Base-by-base conservation (phyloP, 225 moss, liverwort and hornwort genomes). In the Takakia lepidozioides region DNA sequence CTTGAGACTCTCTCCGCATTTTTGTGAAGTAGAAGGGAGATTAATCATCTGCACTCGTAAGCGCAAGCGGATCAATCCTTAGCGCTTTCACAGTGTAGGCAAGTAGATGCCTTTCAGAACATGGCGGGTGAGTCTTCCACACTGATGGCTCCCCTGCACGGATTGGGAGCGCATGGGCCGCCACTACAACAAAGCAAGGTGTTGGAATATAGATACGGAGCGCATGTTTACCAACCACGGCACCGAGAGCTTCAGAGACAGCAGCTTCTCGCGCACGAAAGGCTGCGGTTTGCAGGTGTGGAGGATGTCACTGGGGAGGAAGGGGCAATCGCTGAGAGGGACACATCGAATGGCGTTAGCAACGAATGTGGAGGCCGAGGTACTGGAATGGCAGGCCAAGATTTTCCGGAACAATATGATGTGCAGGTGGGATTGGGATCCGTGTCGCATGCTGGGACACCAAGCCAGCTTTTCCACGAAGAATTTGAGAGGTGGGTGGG, bases 51-150 rank as follows among this genome's bases (percentile, higher is more conserved):
- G n/a, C n/a, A n/a, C n/a, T n/a, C n/a, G n/a, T n/a, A n/a, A n/a
- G n/a, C n/a, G n/a, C n/a, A n/a, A n/a, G n/a, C n/a, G n/a, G n/a
- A n/a, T n/a, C n/a, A n/a, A n/a, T n/a, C n/a, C n/a, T n/a, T n/a
- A n/a, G n/a, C n/a, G n/a, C n/a, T n/a, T n/a, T n/a, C n/a, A n/a
- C n/a, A n/a, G n/a, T n/a, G n/a, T n/a, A n/a, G n/a, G n/a, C n/a
- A n/a, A n/a, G n/a, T n/a, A n/a, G n/a, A n/a, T n/a, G n/a, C n/a
- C n/a, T n/a, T n/a, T n/a, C n/a, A n/a, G n/a, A n/a, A n/a, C n/a
- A 42, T 54, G 40, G 40, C 54, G 29, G 54, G 52, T 25, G 38
- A 38, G 25, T 52, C 37, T 25, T 52, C 52, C 9, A 52, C 52
- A 22, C 52, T 52, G 5, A 52, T 52, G 52, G 52, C 25, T 36